Base-by-base conservation (phyloP, 2,329 filamentous ascomycete species). In the Phialemonium atrogriseum region DNA sequence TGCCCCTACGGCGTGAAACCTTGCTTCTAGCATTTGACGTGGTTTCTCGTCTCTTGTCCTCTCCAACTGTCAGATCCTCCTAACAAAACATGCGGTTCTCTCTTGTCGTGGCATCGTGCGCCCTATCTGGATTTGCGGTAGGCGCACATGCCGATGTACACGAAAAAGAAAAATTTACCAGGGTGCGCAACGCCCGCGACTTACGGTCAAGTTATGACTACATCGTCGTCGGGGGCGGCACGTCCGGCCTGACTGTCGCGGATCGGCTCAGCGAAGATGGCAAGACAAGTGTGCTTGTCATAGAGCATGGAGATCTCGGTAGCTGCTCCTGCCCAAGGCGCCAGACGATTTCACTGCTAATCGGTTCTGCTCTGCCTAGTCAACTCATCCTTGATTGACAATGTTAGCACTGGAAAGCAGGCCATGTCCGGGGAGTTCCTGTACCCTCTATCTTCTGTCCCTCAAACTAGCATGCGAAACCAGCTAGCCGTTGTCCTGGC, bases 381-480 rank as follows among this genome's bases (percentile, higher is more conserved):
- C 33, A 37, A 47, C 29, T 41, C 44, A 2, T 11, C 43, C 5
- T 5, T 39, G 31, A 33, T 50, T 39, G 36, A 24, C 13, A 31
- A 29, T 4, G 37, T 43, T 4, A 35, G 36, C 19, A 38, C 36
- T 17, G 42, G 39, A 11, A 39, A 40, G 28, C 28, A 32, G 10
- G 42, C 35, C 9, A 27, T 42, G 10, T 40, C 43, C 18, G 8
- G 36, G 1, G 25, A 34, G 11, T 40, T 49, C 15, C 29, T 50
- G 33, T 52, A 44, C 34, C 30, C 35, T 37, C 47, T 51, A 23
- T 33, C 30, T 27, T 53, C 51, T 1, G 47, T 49, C 10, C 51
- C 50, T 1, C 49, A 54, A 19, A 31, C 26, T 4, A 40, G 47
- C 30, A 38, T 52, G 11, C 28, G 36, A 13, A 47, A 47, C 42